Base-by-base conservation (phyloP, 257 asterid species). In the Euphrasia confusa region DNA sequence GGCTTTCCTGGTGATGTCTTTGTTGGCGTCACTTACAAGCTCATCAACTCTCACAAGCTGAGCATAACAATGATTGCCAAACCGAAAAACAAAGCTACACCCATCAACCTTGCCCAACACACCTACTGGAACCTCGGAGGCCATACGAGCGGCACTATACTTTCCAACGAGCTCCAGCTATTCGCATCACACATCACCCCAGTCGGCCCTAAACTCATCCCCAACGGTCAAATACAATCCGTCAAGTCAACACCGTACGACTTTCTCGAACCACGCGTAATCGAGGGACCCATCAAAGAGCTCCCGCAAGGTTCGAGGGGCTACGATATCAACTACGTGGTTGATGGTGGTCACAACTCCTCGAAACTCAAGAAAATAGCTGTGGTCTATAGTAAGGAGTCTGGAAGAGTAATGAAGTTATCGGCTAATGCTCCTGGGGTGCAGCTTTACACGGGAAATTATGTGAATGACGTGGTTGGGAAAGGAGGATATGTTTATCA, bases 111-210 rank as follows among this genome's bases (percentile, higher is more conserved):
- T 0, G 95, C 98, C 47, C 94, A 84, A 11, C 96, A 91, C 67
- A 28, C 71, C 54, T 91, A 85, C 66, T 91, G 90, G 94, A 91
- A 88, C 74, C 89, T 91, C 14, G 96, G 84, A 3, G 89, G 89
- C 52, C 98, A 88, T 63, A 64, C 55, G 68, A 80, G 83, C 42
- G 98, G 98, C 0, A 58, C 72, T 64, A 68, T 91, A 26, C 82
- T 86, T 0, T 84, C 95, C 4, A 71, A 91, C 4, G 64, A 71
- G 75, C 74, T 91, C 3, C 94, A 82, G 27, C 71, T 88, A 26
- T 78, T 81, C 24, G 94, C 84, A 0, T 82, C 98, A 5, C 75
- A 75, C 64, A 63, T 81, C 77, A 91, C 96, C 0, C 94, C 82
- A 0, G 80, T 80, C 2, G 79, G 78, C 56, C 13, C 61, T 1